Conservation (phyloP, 2,329 filamentous ascomycete species). For the Xylariaceae sp. region DNA sequence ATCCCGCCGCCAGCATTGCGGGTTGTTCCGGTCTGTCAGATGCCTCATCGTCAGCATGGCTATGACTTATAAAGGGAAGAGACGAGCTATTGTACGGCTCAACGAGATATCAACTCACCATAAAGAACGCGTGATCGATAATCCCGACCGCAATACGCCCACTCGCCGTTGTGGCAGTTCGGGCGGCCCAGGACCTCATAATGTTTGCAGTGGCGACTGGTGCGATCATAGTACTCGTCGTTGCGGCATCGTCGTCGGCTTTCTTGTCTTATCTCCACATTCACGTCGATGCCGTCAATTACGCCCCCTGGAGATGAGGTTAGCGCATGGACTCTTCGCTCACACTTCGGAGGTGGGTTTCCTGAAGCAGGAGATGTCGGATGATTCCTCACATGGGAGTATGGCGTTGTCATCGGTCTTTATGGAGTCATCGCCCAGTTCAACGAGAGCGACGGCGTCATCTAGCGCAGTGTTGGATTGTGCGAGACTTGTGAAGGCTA, state of each 20-base stretch:
- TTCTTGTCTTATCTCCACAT: background rate
- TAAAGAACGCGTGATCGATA: background rate
- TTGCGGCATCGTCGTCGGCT: background rate
- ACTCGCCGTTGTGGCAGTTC: background rate
- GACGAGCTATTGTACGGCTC: background rate
- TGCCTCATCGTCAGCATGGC: background rate
- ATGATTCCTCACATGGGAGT: background rate
- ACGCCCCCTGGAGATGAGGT: background rate
- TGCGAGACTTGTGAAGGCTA: conserved; percentile 6
- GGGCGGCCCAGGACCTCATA: background rate
- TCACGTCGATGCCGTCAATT: background rate
- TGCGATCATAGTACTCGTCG: background rate
- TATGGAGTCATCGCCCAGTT: no score
- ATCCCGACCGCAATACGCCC: background rate
- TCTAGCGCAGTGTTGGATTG: background rate
- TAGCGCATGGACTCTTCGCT: background rate
- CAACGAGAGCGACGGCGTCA: background rate
- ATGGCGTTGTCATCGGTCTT: background rate
- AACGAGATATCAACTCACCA: background rate
- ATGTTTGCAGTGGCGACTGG: conserved; percentile 1
- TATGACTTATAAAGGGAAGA: background rate
- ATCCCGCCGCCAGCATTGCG: background rate
- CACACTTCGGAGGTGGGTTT: background rate
- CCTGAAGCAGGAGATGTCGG: background rate
- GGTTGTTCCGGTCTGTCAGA: background rate